Evolutionary conservation across 148 eudicot genomes (phyloP).

Genomic region (Arbutus unedo): DNA sequence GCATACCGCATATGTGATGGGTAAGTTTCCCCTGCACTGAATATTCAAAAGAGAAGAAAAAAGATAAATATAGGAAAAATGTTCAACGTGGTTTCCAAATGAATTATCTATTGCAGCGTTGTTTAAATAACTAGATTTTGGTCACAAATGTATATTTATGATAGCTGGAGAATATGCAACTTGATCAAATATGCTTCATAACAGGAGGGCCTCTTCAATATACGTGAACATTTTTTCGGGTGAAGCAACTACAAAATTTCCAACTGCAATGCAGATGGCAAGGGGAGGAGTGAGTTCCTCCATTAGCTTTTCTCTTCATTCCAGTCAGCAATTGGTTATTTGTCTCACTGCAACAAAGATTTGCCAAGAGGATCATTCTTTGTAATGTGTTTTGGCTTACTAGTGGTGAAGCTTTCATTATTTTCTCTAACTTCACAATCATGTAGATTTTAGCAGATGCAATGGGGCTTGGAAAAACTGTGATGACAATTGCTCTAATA

Average conservation of each 20-base stretch:
- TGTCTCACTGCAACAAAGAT: neutral
- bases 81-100: neutral
- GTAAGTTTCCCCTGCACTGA: conserved; percentile 23
- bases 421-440: conserved; percentile 1
- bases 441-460: conserved; percentile 70
- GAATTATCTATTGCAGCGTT: neutral
- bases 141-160: neutral
- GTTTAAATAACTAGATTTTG: neutral
- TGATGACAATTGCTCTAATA: conserved; percentile 64
- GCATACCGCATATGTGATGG: conserved; percentile 51
- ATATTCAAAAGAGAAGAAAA: neutral
- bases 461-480: conserved; percentile 81
- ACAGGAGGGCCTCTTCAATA: conserved; percentile 59
- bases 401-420: neutral
- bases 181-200: conserved; percentile 8
- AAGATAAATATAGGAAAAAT: neutral
- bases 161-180: neutral
- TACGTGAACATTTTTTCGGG: conserved; percentile 67
- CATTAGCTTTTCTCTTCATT: neutral
- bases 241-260: conserved; percentile 61
- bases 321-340: neutral
- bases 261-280: conserved; percentile 52
- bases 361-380: neutral
- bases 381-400: neutral
- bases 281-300: conserved; percentile 59